Base-by-base conservation (phyloP, 495 filamentous ascomycete species). In the Xylaria bambusicola region DNA sequence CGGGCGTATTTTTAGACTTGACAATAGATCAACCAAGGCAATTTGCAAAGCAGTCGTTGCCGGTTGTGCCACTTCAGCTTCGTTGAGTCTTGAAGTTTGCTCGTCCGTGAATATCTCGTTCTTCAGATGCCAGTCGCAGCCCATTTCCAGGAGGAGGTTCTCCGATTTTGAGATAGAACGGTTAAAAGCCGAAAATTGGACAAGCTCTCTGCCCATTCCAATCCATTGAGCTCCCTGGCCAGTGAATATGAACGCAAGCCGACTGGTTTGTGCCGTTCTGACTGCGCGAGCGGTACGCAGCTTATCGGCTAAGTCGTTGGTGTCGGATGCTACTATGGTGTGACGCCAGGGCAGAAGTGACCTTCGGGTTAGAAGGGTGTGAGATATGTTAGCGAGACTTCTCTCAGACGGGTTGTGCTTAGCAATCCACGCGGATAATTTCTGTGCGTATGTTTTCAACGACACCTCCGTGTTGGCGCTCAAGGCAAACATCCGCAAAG, bases 151-250 rank as follows among this genome's bases (percentile, higher is more conserved):
- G 27, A 80, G 66, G 36, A 62, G 66, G 21, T 41, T 44, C 33
- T 76, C 72, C 35, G 71, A 66, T 1, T 62, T 53, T 8, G 62
- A 26, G 40, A 80, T 72, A 47, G 66, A 61, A 9, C 66, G 26
- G 5, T 41, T 1, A 35, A 72, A 76, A 0, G 68, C 58, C 1
- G 73, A 70, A 5, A 64, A 63, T 0, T 47, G 41, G 13, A 78
- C 56, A 1, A 83, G 72, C 63, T 81, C 79, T 6, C 75, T 72
- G 0, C 81, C 81, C 82, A 85, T 85, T 21, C 71, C 75, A 31
- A 68, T 40, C 78, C 78, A 84, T 56, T 83, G 77, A 20, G 74
- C 74, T n/a, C 74, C 74, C 52, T 75, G 74, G 8, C 74, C 74
- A 13, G 74, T 76, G 50, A 73, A 76, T 29, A 76, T 65, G 41